Evolutionary conservation across 2,329 filamentous ascomycete species (phyloP).

Genomic region (Rhynchosporium secalis): DNA sequence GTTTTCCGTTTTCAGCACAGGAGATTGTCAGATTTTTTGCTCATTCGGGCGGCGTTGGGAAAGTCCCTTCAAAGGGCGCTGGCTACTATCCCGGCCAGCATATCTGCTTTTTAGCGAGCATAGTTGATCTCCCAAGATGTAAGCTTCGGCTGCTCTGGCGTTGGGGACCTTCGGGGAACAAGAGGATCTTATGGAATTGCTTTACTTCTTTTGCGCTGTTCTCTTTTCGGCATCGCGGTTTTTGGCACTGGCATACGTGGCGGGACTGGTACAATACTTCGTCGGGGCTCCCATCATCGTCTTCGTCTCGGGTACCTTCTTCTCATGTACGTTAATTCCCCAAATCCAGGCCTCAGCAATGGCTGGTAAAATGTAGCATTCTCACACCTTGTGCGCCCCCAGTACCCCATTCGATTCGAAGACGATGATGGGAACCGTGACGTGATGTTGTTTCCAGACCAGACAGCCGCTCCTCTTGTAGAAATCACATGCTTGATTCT

Average conservation of each 20-base stretch:
- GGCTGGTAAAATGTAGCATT: constrained; percentile 54
- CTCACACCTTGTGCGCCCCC: constrained; percentile 44
- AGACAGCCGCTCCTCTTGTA: constrained; percentile 24
- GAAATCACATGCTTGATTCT: constrained; percentile 45
- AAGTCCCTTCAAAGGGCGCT: constrained; percentile 35
- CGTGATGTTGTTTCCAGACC: constrained; percentile 43
- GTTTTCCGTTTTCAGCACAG: constrained; percentile 27
- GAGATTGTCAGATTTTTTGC: constrained; percentile 37
- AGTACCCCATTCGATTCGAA: constrained; percentile 46
- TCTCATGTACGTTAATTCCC: constrained; percentile 65
- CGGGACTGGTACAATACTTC: constrained; percentile 32
- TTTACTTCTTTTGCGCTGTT: constrained; percentile 33
- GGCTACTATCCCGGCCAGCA: constrained; percentile 39
- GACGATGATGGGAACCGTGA: constrained; percentile 63
- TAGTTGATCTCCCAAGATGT: constrained; percentile 44
- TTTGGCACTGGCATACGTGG: constrained; percentile 26
- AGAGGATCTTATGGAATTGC: constrained; percentile 35
- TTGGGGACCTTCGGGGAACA: constrained; percentile 36
- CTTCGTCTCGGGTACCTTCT: constrained; percentile 54
- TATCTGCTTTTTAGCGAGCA: constrained; percentile 49
- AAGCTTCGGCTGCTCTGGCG: constrained; percentile 41
- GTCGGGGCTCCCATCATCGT: constrained; percentile 67
- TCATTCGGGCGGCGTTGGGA: constrained; percentile 38
- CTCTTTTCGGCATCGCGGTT: constrained; percentile 26
- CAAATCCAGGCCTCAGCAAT: constrained; percentile 42